Evolutionary conservation across 2,329 filamentous ascomycete species (phyloP), one percentile per base, ranked within the genome.

Genomic region (Fusarium redolens): DNA sequence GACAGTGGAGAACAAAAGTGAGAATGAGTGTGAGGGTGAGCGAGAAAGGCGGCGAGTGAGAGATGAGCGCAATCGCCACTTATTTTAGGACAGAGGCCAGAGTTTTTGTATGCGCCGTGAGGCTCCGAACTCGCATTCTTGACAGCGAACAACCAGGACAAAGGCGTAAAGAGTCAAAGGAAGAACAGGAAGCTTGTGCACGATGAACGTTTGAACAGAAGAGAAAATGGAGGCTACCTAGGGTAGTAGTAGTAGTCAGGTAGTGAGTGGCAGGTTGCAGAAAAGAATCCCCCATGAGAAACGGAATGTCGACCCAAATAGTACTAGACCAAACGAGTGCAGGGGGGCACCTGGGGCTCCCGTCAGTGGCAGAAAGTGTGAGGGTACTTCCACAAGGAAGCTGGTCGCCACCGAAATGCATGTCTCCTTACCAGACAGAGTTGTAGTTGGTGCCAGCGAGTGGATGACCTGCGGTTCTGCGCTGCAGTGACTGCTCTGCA

Each of bases 11-110:
- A 41, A 55, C 43, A 35, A 65, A 35, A 48, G 20, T 41, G 57
- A 65, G 38, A 9, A 37, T 51, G 30, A 31, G 28, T 13, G 43
- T 37, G 61, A 44, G 28, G 38, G 55, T 30, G 50, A 56, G 40
- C 48, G 40, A 43, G 50, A 43, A 38, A 66, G 67, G 70, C 54
- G 55, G 44, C 58, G 37, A 66, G 71, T 68, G 51, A 71, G 58
- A 71, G 62, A 52, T 48, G 59, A 73, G 67, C 58, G 52, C 48
- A 73, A 71, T 73, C 64, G 71, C 71, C 71, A 73, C 66, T 68
- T 63, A 55, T 43, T 48, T 68, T 59, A 65, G 66, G 70, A 58
- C 59, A 71, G 56, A 69, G 58, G 62, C 58, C 59, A 69, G 65
- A 74, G 28, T 66, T 57, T 58, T 33, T 57, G 62, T 54, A 33